Conservation (phyloP, 352 stramenopile genomes). For the Peronospora belbahrii region DNA sequence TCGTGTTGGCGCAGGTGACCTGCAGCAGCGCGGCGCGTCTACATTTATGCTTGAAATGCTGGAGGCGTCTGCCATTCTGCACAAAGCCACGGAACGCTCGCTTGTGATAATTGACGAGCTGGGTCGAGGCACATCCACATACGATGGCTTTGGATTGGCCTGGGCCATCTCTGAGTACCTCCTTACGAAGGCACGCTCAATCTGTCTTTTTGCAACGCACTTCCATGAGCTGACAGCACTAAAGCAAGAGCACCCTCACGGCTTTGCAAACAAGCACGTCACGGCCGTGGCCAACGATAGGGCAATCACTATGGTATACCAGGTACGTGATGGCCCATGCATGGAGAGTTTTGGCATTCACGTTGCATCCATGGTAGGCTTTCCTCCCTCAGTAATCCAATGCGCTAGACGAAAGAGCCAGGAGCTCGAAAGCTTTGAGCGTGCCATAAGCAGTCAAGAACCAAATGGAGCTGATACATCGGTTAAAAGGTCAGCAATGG, state of each 20-base stretch:
- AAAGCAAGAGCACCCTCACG: constrained; percentile 49
- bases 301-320: constrained; percentile 89
- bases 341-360: constrained; percentile 98
- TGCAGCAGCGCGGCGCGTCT: constrained; percentile 94
- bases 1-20: constrained; percentile 94
- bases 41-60: constrained; percentile 99
- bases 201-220: constrained; percentile 96
- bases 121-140: constrained; percentile 95
- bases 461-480: constrained; percentile 7
- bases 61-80: constrained; percentile 94
- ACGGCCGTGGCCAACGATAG: constrained; percentile 79
- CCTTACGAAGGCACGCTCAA: constrained; percentile 82
- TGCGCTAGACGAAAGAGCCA: constrained; percentile 91
- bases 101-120: constrained; percentile 99
- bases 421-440: constrained; percentile 88
- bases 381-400: constrained; percentile 89
- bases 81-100: constrained; percentile 88
- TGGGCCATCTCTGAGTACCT: constrained; percentile 98
- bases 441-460: constrained; percentile 23
- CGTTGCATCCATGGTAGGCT: constrained; percentile 95
- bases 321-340: constrained; percentile 91
- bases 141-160: constrained; percentile 95
- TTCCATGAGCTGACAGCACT: constrained; percentile 98
- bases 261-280: constrained; percentile 95
- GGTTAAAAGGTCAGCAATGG: constrained; percentile 14